Evolutionary conservation across 1,284 basidiomycete species (phyloP).

Genomic region (Ceratobasidium sp.): DNA sequence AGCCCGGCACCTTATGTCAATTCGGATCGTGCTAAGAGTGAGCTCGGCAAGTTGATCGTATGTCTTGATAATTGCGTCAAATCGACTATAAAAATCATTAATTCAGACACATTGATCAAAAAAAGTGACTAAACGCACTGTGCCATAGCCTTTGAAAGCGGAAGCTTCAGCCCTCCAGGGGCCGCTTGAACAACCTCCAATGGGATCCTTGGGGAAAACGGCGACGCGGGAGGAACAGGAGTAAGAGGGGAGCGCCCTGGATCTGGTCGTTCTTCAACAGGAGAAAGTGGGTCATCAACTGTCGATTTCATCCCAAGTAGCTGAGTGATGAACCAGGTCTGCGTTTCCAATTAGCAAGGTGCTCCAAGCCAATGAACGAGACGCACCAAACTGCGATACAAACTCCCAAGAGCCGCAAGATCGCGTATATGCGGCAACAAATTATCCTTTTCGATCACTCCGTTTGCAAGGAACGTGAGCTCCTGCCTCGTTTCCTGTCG

Average conservation of each 20-base stretch:
- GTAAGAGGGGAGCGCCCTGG: slow-evolving; percentile 11
- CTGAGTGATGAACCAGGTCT: slow-evolving; percentile 84
- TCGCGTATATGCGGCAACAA: slow-evolving; percentile 78
- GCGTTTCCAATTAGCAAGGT: too few relatives aligned
- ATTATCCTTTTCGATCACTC: slow-evolving; percentile 65
- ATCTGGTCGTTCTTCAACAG: slow-evolving; percentile 53
- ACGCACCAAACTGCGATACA: slow-evolving; percentile 84
- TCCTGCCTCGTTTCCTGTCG: slow-evolving; percentile 81
- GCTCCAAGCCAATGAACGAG: too few relatives aligned
- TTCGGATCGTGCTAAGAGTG: slow-evolving; percentile 86
- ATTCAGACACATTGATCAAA: neutral
- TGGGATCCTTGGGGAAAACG: slow-evolving; percentile 60
- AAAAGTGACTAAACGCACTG: slow-evolving; percentile 64
- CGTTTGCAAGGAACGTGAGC: slow-evolving; percentile 64
- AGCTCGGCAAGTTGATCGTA: slow-evolving; percentile 88
- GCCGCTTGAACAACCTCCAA: slow-evolving; percentile 48
- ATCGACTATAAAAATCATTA: slow-evolving; percentile 67
- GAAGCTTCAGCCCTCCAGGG: slow-evolving; percentile 67
- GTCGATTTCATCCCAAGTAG: slow-evolving; percentile 69
- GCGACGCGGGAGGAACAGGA: slow-evolving; percentile 60
- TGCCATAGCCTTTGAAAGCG: slow-evolving; percentile 85
- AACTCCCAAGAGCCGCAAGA: slow-evolving; percentile 75
- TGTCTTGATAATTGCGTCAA: slow-evolving; percentile 87
- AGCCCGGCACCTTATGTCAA: slow-evolving; percentile 86
- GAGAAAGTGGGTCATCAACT: slow-evolving; percentile 60